Evolutionary conservation across 371 early-diverging fungal species (phyloP), one percentile per base, ranked within the genome.

Genomic region (Apophysomyces elegans): DNA sequence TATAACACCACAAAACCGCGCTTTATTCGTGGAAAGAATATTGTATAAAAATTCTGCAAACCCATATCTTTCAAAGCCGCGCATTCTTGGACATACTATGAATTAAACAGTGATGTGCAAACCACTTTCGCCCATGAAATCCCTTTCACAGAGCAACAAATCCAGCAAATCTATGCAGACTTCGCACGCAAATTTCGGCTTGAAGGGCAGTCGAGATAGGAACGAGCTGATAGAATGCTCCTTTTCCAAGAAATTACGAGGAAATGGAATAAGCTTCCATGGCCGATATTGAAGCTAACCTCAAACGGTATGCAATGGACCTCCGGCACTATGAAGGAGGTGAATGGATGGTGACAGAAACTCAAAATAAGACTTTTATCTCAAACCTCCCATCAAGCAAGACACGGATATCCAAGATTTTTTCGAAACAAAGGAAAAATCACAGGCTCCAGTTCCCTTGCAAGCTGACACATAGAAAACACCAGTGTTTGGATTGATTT

Each of bases 311-410:
- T 21, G 26, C 14, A 32, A 14, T 50, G 32, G 61, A 61, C 37
- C 14, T 61, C 12, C 41, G 21, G 21, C 2, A 6, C 14, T 61
- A 61, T 45, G 61, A 61, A 45, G 61, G 61, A n/a, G 50, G 61
- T n/a, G 44, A 43, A 16, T 47, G 61, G 61, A 45, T 46, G 32
- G 46, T 26, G 46, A 4, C 61, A 6, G 26, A 14, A 61, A 32
- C 35, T 46, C 43, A 26, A 14, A 61, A 61, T 35, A 45, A 61
- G 26, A 47, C 16, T 2, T 61, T 45, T 36, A 26, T 61, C 37
- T 0, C 43, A 1, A 14, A 26, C 32, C 43, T 12, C 32, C 32
- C 32, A 26, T 26, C 1, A 26, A 1, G 32, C 32, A 26, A 26
- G 32, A 26, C 32, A 26, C 32, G 32, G 32, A 26, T 26, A 26